phyloP scores from a whole-genome alignment of 2,329 filamentous ascomycete species.

The Colletotrichum agaves region DNA sequence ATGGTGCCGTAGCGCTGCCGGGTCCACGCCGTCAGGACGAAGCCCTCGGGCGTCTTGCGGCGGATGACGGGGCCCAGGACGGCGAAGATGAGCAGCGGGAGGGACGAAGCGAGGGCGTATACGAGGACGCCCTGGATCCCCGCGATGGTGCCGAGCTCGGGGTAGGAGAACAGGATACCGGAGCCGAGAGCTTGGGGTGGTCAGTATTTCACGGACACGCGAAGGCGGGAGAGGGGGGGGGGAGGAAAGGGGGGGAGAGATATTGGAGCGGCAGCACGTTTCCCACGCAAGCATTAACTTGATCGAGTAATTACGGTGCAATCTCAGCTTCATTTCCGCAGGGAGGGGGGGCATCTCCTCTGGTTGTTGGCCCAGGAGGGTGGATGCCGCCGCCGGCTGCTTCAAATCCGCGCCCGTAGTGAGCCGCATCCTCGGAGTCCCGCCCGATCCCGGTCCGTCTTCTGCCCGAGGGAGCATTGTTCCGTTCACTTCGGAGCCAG shows the following conservation, averaged over 20 bases:
- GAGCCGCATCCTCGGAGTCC: slow-evolving; percentile 67
- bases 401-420: slow-evolving; percentile 86
- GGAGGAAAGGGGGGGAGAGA: slow-evolving; percentile 44
- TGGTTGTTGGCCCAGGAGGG: slow-evolving; percentile 48
- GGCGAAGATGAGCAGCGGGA: slow-evolving; percentile 81
- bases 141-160: slow-evolving; percentile 80
- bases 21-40: slow-evolving; percentile 87
- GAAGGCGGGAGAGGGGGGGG: slow-evolving; percentile 34
- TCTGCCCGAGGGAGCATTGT: neutral
- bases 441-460: slow-evolving; percentile 4
- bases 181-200: slow-evolving; percentile 80
- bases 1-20: slow-evolving; percentile 79
- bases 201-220: slow-evolving; percentile 52
- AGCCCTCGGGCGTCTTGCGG: slow-evolving; percentile 82
- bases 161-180: slow-evolving; percentile 85
- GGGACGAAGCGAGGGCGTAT: slow-evolving; percentile 77
- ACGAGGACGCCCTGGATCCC: slow-evolving; percentile 83
- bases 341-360: slow-evolving; percentile 52
- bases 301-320: slow-evolving; percentile 95
- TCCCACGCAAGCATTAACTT: slow-evolving; percentile 99
- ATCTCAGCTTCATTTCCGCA: slow-evolving; percentile 83
- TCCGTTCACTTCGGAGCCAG: neutral
- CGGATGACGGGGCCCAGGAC: slow-evolving; percentile 81
- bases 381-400: slow-evolving; percentile 59
- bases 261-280: slow-evolving; percentile 90